These are phyloP conservation scores for Ganoderma sinense DNA, from an alignment of 1,284 basidiomycete genomes.

Conservation along the genomic window DNA sequence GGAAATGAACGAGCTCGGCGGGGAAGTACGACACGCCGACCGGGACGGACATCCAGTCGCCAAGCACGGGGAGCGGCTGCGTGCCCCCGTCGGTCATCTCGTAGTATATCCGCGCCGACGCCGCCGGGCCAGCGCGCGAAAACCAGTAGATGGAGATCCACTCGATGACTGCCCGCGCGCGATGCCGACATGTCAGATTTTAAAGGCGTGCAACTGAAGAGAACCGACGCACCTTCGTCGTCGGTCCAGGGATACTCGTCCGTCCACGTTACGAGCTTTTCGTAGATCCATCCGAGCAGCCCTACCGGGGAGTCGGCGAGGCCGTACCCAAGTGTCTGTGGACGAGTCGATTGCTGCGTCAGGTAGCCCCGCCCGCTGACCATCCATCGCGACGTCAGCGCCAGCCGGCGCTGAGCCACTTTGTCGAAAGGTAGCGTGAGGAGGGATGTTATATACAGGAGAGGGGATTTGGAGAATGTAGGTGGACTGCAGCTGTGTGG, in stretches of 20 bases:
- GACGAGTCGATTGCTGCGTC: slow-evolving; percentile 52
- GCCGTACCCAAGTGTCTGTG: slow-evolving; percentile 64
- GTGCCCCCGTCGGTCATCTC: slow-evolving; percentile 36
- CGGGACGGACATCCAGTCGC: slow-evolving; percentile 40
- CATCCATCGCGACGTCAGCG: background rate
- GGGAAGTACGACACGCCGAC: slow-evolving; percentile 44
- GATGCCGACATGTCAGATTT: background rate
- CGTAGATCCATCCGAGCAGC: slow-evolving; percentile 66
- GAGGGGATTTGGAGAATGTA: background rate
- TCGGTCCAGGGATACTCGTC: slow-evolving; percentile 46
- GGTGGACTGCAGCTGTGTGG: background rate
- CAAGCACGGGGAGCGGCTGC: slow-evolving; percentile 22
- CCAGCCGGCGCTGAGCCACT: background rate
- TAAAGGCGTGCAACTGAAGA: background rate
- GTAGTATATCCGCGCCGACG: slow-evolving; percentile 60
- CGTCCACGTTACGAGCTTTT: slow-evolving; percentile 60
- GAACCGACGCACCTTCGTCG: slow-evolving; percentile 1
- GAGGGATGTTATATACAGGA: background rate
- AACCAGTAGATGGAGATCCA: slow-evolving; percentile 13
- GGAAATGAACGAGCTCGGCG: slow-evolving; percentile 33
- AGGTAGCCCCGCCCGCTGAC: slow-evolving; percentile 49
- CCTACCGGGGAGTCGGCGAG: slow-evolving; percentile 63
- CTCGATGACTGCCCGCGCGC: slow-evolving; percentile 26
- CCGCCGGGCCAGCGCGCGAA: slow-evolving; percentile 52
- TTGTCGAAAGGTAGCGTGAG: background rate